Evolutionary conservation across 2,329 filamentous ascomycete species (phyloP).

Genomic region (Calonectria fujianensis): DNA sequence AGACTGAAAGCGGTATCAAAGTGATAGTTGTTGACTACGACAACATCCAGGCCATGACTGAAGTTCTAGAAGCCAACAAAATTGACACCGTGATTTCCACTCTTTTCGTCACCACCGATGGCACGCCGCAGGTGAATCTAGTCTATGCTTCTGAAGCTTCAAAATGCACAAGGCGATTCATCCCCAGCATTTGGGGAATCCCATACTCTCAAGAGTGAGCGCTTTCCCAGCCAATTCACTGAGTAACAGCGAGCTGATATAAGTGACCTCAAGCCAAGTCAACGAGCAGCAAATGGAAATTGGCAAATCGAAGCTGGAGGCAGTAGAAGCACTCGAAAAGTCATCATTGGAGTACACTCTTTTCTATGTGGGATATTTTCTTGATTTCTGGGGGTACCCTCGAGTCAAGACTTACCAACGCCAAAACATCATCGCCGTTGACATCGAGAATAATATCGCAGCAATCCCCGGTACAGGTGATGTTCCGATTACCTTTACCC

Average conservation of each 20-base stretch:
- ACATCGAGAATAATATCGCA: neutral
- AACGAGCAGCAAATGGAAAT: neutral
- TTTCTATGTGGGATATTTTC: constrained; percentile 11
- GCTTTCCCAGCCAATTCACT: too few relatives aligned
- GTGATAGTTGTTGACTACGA: neutral
- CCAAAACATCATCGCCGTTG: neutral
- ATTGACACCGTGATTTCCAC: neutral
- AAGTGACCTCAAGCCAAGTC: neutral
- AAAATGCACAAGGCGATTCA: neutral
- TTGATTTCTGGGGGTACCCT: constrained; percentile 13
- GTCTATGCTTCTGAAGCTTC: constrained; percentile 1
- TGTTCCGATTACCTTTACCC: neutral
- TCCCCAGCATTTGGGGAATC: neutral
- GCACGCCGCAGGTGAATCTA: neutral
- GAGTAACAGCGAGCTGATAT: too few relatives aligned
- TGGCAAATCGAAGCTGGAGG: neutral
- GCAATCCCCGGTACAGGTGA: neutral
- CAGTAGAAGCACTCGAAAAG: neutral
- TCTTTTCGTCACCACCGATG: neutral
- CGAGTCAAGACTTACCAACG: neutral
- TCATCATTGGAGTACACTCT: neutral
- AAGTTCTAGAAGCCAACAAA: neutral
- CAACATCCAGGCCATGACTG: neutral
- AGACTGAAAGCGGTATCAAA: neutral
- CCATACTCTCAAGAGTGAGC: constrained; percentile 6